Conservation (phyloP, 768 basidiomycete species). For the Russula sp. region DNA sequence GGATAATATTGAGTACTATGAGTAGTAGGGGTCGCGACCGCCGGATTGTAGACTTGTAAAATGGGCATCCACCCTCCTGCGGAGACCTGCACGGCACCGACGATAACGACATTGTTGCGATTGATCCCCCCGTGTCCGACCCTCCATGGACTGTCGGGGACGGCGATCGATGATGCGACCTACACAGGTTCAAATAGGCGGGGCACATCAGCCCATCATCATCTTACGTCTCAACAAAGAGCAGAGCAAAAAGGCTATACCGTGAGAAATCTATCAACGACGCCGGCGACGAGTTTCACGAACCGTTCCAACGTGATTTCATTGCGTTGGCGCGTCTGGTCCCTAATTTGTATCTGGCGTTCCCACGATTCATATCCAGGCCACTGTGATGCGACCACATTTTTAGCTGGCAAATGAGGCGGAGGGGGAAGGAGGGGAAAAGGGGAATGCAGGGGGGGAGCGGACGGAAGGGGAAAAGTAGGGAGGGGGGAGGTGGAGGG, state of each 20-base stretch:
- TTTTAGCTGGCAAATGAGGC: neutral
- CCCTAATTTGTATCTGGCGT: conserved; percentile 26
- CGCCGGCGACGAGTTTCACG: conserved; percentile 23
- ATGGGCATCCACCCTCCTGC: conserved; percentile 29
- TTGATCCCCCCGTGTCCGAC: conserved; percentile 13
- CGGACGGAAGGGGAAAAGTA: neutral
- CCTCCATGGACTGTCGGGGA: neutral
- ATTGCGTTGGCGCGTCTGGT: conserved; percentile 26
- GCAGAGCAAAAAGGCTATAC: conserved; percentile 2
- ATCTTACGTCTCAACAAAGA: neutral
- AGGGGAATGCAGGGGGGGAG: no score
- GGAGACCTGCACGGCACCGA: conserved; percentile 26
- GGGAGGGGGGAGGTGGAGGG: neutral
- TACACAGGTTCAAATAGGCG: neutral
- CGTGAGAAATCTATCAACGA: conserved; percentile 26
- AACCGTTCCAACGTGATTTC: conserved; percentile 26
- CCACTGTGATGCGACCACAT: conserved; percentile 13
- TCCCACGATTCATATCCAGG: conserved; percentile 25
- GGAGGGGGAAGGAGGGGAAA: no score
- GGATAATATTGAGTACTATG: conserved; percentile 14
- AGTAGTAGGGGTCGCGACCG: neutral
- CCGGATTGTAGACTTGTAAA: conserved; percentile 10
- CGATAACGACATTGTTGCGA: conserved; percentile 14
- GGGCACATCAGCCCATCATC: neutral
- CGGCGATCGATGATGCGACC: neutral